phyloP scores from a whole-genome alignment of 495 filamentous ascomycete genomes.

The Alectoria sarmentosa region DNA sequence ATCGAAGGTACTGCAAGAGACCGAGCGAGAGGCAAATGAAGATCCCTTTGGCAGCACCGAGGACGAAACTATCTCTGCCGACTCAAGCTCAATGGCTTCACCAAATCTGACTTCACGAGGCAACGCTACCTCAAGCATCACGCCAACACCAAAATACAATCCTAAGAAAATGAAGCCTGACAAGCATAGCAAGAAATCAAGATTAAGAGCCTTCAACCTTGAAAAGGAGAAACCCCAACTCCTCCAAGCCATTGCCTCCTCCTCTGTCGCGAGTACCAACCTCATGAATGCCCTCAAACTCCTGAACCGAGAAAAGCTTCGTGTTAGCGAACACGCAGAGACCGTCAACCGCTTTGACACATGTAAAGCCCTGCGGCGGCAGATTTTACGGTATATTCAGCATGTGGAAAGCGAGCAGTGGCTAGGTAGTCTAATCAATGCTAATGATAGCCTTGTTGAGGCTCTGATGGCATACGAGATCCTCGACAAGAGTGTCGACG shows the following conservation, averaged over 20 bases:
- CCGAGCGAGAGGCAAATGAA: conserved; percentile 56
- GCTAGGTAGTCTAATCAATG: conserved; percentile 71
- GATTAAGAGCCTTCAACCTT: conserved; percentile 60
- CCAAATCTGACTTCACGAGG: conserved; percentile 10
- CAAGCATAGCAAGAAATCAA: conserved; percentile 45
- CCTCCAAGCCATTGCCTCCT: conserved; percentile 72
- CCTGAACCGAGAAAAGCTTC: conserved; percentile 83
- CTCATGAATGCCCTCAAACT: conserved; percentile 81
- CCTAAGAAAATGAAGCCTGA: conserved; percentile 26
- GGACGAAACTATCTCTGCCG: conserved; percentile 8
- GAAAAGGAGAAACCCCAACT: conserved; percentile 83
- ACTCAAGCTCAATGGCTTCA: background rate
- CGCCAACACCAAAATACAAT: conserved; percentile 22
- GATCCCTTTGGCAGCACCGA: conserved; percentile 43
- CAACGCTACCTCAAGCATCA: conserved; percentile 27
- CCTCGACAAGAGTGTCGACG: conserved; percentile 89
- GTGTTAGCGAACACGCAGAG: conserved; percentile 76
- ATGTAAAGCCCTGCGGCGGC: conserved; percentile 77
- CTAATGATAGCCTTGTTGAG: conserved; percentile 81
- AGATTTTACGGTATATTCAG: conserved; percentile 84
- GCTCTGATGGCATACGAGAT: conserved; percentile 93
- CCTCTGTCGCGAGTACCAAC: conserved; percentile 84
- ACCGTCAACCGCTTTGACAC: conserved; percentile 71
- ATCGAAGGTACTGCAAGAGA: conserved; percentile 74
- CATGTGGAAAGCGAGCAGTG: conserved; percentile 76